Base-by-base conservation (phyloP, 2,329 filamentous ascomycete genomes). In the Hypomyces rosellus region DNA sequence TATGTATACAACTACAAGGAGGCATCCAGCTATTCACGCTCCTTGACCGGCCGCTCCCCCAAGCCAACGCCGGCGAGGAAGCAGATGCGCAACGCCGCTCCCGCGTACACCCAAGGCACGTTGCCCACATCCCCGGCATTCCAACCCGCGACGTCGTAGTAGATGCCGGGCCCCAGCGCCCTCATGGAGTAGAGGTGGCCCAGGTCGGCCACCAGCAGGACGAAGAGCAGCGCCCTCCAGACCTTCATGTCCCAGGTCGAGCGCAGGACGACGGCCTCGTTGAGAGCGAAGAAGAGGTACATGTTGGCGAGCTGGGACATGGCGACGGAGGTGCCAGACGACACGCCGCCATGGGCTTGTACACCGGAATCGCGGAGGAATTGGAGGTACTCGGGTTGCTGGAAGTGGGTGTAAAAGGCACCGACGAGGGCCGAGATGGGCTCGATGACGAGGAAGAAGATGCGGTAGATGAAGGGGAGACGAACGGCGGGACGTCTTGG, bases 371-470 rank as follows among this genome's bases (percentile, higher is more conserved):
- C 70, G 62, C 86, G 72, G 2, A 85, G 88, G 46, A 89, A 72
- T 5, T 69, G 54, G 33, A 91, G 79, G 67, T 90, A 91, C 18
- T 67, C 68, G 3, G 62, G 58, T 49, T 79, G 75, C 16, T 65
- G 68, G 56, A 75, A 73, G 57, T 80, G 72, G 20, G 72, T 72
- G 61, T 67, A 78, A 63, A 69, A 80, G 33, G 77, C 78, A 43
- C 77, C 77, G 5, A 71, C 69, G 18, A 80, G 69, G 22, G 77
- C 77, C 0, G 74, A 76, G 45, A 78, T 56, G 39, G 78, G 78
- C 67, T 92, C 88, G 60, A 91, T 72, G 62, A 84, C 75, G 55
- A 90, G 80, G 71, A 91, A 91, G 73, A 91, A 89, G 63, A 84
- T 59, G 51, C 78, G 77, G 71, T 91, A 91, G 54, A 74, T 57